Percentiles rank a stretch among this genome's conserved stretches.
Evolutionary conservation across 345 rosid genomes (phyloP).

Genomic region (Bruguiera parviflora): DNA sequence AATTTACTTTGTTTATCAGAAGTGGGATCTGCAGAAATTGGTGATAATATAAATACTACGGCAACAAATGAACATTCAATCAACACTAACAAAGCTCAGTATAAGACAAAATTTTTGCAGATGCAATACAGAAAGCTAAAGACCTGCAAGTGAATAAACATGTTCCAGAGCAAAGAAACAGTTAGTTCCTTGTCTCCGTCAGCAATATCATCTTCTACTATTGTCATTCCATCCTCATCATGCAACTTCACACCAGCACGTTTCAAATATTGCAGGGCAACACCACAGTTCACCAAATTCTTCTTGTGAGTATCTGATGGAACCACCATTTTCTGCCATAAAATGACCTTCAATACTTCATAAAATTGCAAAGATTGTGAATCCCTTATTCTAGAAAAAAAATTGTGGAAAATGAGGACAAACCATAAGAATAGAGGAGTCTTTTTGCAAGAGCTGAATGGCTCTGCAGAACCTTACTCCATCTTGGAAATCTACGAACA

Average conservation of each 20-base stretch:
- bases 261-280: slow-evolving; percentile 64
- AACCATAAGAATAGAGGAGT: slow-evolving; percentile 76
- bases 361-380: neutral
- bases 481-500: slow-evolving; percentile 80
- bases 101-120: neutral
- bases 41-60: slow-evolving; percentile 9
- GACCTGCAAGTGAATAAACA: slow-evolving; percentile 90
- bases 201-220: slow-evolving; percentile 66
- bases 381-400: no score
- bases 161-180: slow-evolving; percentile 80
- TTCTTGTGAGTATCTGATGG: slow-evolving; percentile 75
- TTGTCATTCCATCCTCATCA: slow-evolving; percentile 68
- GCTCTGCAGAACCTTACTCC: slow-evolving; percentile 88
- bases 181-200: slow-evolving; percentile 81
- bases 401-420: neutral
- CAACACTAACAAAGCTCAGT: neutral
- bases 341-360: slow-evolving; percentile 5
- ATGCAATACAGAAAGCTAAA: slow-evolving; percentile 9
- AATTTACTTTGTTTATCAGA: slow-evolving; percentile 46
- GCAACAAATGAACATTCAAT: slow-evolving; percentile 2
- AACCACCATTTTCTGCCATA: slow-evolving; percentile 65
- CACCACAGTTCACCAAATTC: slow-evolving; percentile 60
- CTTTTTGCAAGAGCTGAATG: slow-evolving; percentile 75
- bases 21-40: slow-evolving; percentile 66
- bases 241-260: slow-evolving; percentile 52